Conservation (phyloP, 2,329 filamentous ascomycete genomes). For the Juglanconis oblonga region DNA sequence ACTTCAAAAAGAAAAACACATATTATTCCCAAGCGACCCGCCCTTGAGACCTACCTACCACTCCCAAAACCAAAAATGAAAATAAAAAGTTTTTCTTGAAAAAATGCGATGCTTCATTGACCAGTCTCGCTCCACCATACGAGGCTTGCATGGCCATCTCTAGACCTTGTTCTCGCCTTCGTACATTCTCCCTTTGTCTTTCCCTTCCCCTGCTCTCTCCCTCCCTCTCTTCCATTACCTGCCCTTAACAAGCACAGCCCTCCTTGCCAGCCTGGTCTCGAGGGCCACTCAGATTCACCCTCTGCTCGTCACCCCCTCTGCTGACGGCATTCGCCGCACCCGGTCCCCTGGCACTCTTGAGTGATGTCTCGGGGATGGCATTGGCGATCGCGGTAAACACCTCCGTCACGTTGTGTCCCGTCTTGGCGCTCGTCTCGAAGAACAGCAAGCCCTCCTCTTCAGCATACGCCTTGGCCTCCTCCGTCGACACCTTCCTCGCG, state of each 20-base stretch:
- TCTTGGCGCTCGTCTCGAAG: conserved; percentile 98
- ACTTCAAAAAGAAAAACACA: conserved; percentile 5
- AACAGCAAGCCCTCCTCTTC: conserved; percentile 93
- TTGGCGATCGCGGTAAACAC: conserved; percentile 99
- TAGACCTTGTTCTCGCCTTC: too few relatives aligned
- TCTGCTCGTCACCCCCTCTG: conserved; percentile 63
- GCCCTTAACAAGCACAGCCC: conserved; percentile 76
- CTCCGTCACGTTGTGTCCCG: conserved; percentile 87
- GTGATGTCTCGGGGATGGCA: conserved; percentile 91
- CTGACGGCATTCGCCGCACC: conserved; percentile 59
- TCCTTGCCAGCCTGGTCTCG: conserved; percentile 78
- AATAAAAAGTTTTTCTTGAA: too few relatives aligned
- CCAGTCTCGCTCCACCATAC: neutral
- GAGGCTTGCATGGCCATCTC: neutral
- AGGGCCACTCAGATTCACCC: conserved; percentile 78
- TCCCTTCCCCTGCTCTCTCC: conserved; percentile 8
- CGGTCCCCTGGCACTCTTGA: conserved; percentile 81
- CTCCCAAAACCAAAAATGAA: conserved; percentile 1
- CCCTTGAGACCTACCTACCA: conserved; percentile 10
- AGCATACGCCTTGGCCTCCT: conserved; percentile 88
- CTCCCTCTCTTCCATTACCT: neutral
- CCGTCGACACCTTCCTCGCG: conserved; percentile 83
- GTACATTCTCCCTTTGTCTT: conserved; percentile 8
- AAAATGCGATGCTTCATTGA: conserved; percentile 16
- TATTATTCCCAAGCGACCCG: conserved; percentile 18